Evolutionary conservation across 257 asterid species (phyloP).

Genomic region (Solanum virginianum): DNA sequence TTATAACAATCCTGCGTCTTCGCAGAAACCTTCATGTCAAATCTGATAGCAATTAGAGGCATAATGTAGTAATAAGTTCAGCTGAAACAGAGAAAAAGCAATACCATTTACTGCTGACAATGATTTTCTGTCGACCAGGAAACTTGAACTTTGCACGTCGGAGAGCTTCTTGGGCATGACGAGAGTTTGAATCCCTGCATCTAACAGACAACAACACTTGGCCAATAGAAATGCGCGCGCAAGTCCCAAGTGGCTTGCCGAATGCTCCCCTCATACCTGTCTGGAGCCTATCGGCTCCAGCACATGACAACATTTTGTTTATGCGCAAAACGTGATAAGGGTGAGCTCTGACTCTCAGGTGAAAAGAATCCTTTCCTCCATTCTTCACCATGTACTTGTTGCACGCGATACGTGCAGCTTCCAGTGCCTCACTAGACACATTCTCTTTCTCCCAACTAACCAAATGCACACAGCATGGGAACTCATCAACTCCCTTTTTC

Average conservation of each 20-base stretch:
- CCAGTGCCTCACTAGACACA: constrained; percentile 26
- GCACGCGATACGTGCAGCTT: constrained; percentile 31
- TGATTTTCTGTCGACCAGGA: constrained; percentile 28
- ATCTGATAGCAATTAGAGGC: background rate
- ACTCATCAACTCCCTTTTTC: constrained; percentile 26
- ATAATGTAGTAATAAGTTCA: background rate
- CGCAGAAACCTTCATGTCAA: background rate
- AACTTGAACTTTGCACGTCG: constrained; percentile 36
- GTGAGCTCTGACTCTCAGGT: constrained; percentile 32
- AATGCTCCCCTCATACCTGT: too few species aligned
- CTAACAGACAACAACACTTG: constrained; percentile 26
- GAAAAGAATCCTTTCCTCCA: constrained; percentile 34
- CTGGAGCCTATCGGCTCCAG: constrained; percentile 21
- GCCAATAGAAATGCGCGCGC: constrained; percentile 27
- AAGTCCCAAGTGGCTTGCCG: constrained; percentile 16
- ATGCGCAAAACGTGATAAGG: constrained; percentile 28
- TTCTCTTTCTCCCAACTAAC: constrained; percentile 36
- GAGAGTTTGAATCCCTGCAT: constrained; percentile 22
- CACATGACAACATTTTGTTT: constrained; percentile 32
- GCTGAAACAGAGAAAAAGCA: background rate
- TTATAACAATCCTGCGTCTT: background rate
- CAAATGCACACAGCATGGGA: constrained; percentile 28
- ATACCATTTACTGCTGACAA: constrained; percentile 35
- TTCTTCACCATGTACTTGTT: constrained; percentile 29
- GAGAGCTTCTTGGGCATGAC: constrained; percentile 27